Evolutionary conservation across 371 early-diverging fungal genomes (phyloP), one percentile per base, ranked within the genome.

Genomic region (Umbelopsis sp.): DNA sequence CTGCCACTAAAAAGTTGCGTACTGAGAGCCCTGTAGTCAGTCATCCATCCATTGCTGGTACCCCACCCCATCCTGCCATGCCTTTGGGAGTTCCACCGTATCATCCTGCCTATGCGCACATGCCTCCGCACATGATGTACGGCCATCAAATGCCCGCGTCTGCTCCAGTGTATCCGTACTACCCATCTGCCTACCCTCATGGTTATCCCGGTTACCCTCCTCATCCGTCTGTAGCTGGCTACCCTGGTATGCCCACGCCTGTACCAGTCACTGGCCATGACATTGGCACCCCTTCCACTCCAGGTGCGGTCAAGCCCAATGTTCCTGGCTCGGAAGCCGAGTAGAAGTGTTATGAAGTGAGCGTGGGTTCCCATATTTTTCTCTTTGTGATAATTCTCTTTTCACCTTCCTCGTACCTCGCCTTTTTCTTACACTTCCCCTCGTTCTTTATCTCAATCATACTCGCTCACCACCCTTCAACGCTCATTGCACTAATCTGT

Each of bases 81-180:
- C 57, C 29, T 18, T 14, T 57, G 32, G 57, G 57, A 3, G 18
- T 57, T 18, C 57, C 57, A 35, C 57, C 57, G 2, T 57, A 57
- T 57, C 57, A 29, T 35, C 57, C 29, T 35, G 57, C 57, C 3
- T 57, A 57, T 35, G 57, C 57, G 6, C 35, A 57, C n/a, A 35
- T 57, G 35, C 35, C 57, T 35, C 57, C 32, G 2, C 57, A 57
- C 18, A 57, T 57, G 57, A 57, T 57, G 57, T 57, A 57, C 32
- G 57, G 57, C 16, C 57, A 29, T 29, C 29, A 57, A 18, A 18
- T 57, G n/a, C 35, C 57, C 22, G 35, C 57, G 32, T 57, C 57
- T 37, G 57, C 16, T 14, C 35, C 29, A 25, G 12, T 18, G 29
- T 35, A 57, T 16, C 57, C 57, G 1, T 57, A 16, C 29, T 57